Base-by-base conservation (phyloP, 1,284 basidiomycete genomes). In the Ustanciosporium gigantosporum region DNA sequence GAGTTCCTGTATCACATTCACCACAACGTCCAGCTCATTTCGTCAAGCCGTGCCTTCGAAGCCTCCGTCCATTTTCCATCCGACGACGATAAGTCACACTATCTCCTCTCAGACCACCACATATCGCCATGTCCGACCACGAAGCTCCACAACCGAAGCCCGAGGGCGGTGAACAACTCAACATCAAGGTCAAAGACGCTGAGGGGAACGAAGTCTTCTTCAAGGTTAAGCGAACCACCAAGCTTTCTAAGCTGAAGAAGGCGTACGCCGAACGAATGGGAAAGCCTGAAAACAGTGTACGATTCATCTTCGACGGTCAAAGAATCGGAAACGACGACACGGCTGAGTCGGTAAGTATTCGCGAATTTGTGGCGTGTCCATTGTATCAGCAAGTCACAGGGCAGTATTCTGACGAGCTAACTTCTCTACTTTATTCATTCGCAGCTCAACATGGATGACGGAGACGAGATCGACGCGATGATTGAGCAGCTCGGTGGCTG, bases 161-260 rank as follows among this genome's bases (percentile, higher is more conserved):
- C 31, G 73, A 76, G 44, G 60, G 60, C 31, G 46, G 49, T 17
- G 75, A 77, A 58, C 75, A 77, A 56, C 68, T 77, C 37, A 77
- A 77, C 68, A 76, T 77, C 66, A 77, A 77, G 68, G 75, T 76
- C 51, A 76, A 77, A 59, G 74, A 77, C 35, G 68, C 66, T 31
- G 72, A 76, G 19, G 89, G 90, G 38, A 88, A 93, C 50, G 91
- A 96, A 79, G 90, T 95, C 34, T 95, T 91, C 81, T 96, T 96
- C 85, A 96, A 96, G 84, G 95, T 96, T 81, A 95, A 95, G 82
- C 86, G 88, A 71, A 90, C 85, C 76, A 95, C 92, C 38, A 92
- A 89, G 83, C 81, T 95, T 60, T 89, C 87, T 82, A 96, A 96
- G 82, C 85, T 96, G 21, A 87, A 93, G 81, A 87, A 85, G 66